These are phyloP conservation scores for Candida buenavistaensis DNA, from an alignment of 1,139 yeast species.

Conservation along the genomic window DNA sequence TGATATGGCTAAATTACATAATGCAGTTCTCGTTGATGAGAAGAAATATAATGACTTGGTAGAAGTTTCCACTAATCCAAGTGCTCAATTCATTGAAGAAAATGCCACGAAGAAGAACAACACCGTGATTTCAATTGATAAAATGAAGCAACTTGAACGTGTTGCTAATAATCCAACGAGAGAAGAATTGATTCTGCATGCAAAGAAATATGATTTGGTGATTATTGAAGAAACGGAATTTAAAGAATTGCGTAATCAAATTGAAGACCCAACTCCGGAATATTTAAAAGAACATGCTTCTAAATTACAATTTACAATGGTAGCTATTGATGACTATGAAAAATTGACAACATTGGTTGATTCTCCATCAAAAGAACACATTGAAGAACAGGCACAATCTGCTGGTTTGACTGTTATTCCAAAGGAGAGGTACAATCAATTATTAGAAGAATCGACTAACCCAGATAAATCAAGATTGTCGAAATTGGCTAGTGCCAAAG, in stretches of 20 bases:
- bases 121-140: slow-evolving; percentile 18
- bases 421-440: slow-evolving; percentile 18
- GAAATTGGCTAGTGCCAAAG: slow-evolving; percentile 15
- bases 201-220: slow-evolving; percentile 19
- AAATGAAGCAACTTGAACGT: slow-evolving; percentile 20
- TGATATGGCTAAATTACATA: slow-evolving; percentile 21
- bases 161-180: slow-evolving; percentile 17
- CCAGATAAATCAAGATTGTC: slow-evolving; percentile 24
- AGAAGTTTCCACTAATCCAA: slow-evolving; percentile 20
- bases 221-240: slow-evolving; percentile 12
- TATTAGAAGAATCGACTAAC: slow-evolving; percentile 22
- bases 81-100: slow-evolving; percentile 23
- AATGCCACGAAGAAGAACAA: slow-evolving; percentile 22
- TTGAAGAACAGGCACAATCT: slow-evolving; percentile 32
- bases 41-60: slow-evolving; percentile 18
- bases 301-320: slow-evolving; percentile 18
- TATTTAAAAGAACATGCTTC: slow-evolving; percentile 22
- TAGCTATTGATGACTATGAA: slow-evolving; percentile 24
- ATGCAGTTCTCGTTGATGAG: slow-evolving; percentile 19
- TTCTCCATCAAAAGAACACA: slow-evolving; percentile 36
- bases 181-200: slow-evolving; percentile 21
- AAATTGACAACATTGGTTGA: slow-evolving; percentile 27
- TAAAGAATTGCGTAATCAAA: slow-evolving; percentile 14
- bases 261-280: slow-evolving; percentile 20
- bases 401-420: slow-evolving; percentile 36